Base-by-base conservation (phyloP, 257 asterid species). In the Solanum etuberosum region DNA sequence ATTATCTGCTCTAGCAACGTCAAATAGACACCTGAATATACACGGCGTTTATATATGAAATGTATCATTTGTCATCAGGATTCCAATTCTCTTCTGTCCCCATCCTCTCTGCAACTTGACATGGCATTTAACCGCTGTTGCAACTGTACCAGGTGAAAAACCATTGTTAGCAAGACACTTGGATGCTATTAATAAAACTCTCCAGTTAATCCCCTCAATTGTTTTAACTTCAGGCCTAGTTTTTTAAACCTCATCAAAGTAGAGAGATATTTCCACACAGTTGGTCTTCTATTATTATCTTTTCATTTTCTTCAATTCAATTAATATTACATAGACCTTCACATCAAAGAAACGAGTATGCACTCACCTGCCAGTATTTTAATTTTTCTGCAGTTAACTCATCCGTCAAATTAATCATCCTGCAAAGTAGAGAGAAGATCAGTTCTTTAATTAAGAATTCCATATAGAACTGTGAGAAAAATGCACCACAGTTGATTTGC, bases 401-500 rank as follows among this genome's bases (percentile, higher is more conserved):
- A 77, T 95, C 96, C 2, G 98, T 95, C 96, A 96, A 90, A 91
- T 92, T 90, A 89, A 67, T 90, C 97, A 93, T 93, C 96, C 99
- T 96, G 98, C 91, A 92, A 84, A 87, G 76, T 15, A 77, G 40
- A 83, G 72, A 40, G 83, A 89, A 61, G 37, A 27, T 89, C 90
- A 89, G 90, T 43, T 83, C 87, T 84, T 87, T 65, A 82, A 72
- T 73, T 68, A 84, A 83, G 38, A 54, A 13, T 71, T 21, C 54
- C 51, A 73, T 18, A 73, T 73, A 46, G 68, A 51, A 87, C 20
- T 48, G 61, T 65, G 10, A 21, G 46, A 71, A 82, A 51, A 78
- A 40, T 38, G 57, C 67, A 78, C 82, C 67, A 40, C 37, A 29
- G 42, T 80, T 80, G 67, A 46, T 29, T 46, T 80, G 67, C 32